Percentiles rank a stretch among this genome's conserved stretches.
These are phyloP conservation scores for Phlegmacium glaucopus DNA, from an alignment of 768 basidiomycete genomes.

Conservation along the genomic window DNA sequence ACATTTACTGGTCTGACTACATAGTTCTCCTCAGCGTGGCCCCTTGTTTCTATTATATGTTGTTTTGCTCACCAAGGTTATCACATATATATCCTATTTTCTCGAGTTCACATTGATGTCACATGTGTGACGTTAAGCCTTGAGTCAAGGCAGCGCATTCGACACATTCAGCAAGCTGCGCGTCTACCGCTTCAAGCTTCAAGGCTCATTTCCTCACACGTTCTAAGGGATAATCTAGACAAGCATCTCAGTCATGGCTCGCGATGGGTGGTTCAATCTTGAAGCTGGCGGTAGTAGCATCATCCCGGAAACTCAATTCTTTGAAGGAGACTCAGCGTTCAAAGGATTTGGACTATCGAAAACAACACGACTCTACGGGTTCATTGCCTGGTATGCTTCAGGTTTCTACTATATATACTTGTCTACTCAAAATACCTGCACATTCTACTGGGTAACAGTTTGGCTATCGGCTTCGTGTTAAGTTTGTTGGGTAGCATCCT, in stretches of 20 bases:
- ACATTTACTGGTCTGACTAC: neutral
- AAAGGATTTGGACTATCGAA: constrained; percentile 72
- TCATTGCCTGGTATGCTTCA: constrained; percentile 69
- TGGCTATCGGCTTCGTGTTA: constrained; percentile 70
- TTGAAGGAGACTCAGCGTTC: constrained; percentile 90
- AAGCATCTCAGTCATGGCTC: constrained; percentile 36
- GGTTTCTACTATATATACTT: neutral
- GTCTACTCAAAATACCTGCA: neutral
- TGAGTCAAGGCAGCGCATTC: too few species aligned
- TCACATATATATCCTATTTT: too few species aligned
- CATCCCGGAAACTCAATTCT: constrained; percentile 78
- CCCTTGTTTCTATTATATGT: neutral
- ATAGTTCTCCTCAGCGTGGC: too few species aligned
- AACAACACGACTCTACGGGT: constrained; percentile 83
- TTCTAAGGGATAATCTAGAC: constrained; percentile 2
- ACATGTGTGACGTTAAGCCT: constrained; percentile 2
- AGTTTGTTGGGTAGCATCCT: constrained; percentile 78
- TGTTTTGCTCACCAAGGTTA: neutral
- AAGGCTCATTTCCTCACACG: neutral
- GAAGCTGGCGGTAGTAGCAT: constrained; percentile 53
- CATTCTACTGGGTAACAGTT: constrained; percentile 37
- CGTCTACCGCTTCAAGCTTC: too few species aligned
- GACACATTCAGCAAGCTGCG: too few species aligned
- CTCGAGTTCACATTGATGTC: too few species aligned
- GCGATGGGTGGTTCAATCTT: constrained; percentile 86